Conservation (phyloP, 768 basidiomycete genomes). For the Naematelia encephala region DNA sequence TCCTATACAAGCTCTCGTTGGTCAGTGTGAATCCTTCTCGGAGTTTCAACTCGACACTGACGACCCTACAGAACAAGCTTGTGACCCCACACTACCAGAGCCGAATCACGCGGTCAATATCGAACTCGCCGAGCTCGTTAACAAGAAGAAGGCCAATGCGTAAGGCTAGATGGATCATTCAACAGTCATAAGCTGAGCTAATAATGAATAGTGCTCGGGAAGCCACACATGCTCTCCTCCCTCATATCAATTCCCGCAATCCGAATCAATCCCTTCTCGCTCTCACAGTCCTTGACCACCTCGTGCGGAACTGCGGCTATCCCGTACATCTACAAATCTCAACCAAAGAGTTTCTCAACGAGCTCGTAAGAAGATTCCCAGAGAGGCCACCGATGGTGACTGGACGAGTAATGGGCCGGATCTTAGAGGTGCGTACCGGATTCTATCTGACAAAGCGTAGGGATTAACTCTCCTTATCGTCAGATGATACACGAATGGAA, state of each 20-base stretch:
- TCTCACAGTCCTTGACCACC: conserved; percentile 52
- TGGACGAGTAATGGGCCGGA: conserved; percentile 88
- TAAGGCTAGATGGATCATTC: conserved; percentile 52
- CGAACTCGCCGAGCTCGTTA: conserved; percentile 90
- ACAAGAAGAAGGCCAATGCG: conserved; percentile 94
- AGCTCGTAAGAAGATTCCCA: conserved; percentile 94
- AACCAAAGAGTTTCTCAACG: conserved; percentile 97
- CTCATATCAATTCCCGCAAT: conserved; percentile 85
- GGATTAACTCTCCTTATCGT: neutral
- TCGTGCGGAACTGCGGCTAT: conserved; percentile 94
- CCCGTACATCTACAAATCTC: conserved; percentile 93
- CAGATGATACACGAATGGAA: conserved; percentile 86
- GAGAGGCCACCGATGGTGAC: conserved; percentile 95
- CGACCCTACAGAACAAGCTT: conserved; percentile 61
- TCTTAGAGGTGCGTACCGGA: conserved; percentile 60
- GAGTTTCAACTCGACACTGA: neutral
- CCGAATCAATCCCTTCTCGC: conserved; percentile 85
- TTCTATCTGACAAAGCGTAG: neutral
- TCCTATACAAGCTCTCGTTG: conserved; percentile 48
- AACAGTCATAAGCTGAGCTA: neutral
- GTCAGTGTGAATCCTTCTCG: conserved; percentile 24
- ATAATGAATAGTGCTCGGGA: conserved; percentile 70
- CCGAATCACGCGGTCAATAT: conserved; percentile 89
- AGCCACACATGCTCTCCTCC: conserved; percentile 77
- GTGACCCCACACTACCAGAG: conserved; percentile 78